These are phyloP conservation scores for Hysterangium stoloniferum DNA, from an alignment of 768 basidiomycete genomes.

Conservation along the genomic window DNA sequence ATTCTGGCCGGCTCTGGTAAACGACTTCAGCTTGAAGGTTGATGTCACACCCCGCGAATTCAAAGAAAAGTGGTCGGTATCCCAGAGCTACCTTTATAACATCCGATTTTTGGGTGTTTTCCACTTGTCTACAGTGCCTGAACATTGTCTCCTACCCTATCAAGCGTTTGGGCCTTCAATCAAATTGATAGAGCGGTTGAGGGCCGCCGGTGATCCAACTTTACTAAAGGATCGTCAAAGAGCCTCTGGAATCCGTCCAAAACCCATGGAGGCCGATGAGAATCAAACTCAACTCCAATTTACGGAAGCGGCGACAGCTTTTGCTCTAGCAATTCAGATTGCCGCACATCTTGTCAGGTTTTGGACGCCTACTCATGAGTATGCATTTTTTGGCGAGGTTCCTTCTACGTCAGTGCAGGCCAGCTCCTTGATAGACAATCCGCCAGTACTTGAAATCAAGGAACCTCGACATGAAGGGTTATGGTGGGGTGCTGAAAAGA, in stretches of 20 bases:
- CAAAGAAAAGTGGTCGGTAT: conserved; percentile 45
- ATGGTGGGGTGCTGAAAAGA: conserved; percentile 87
- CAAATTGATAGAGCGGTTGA: conserved; percentile 17
- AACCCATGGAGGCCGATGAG: conserved; percentile 20
- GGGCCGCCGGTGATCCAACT: background rate
- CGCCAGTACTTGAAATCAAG: background rate
- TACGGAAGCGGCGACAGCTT: conserved; percentile 50
- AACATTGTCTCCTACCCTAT: conserved; percentile 63
- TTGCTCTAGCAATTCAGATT: conserved; percentile 65
- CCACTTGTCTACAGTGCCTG: conserved; percentile 40
- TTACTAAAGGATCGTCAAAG: conserved; percentile 18
- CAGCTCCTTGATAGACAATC: background rate
- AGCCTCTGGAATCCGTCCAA: conserved; percentile 47
- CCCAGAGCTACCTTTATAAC: conserved; percentile 57
- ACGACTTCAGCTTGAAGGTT: conserved; percentile 45
- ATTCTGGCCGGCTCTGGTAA: conserved; percentile 70
- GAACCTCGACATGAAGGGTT: conserved; percentile 61
- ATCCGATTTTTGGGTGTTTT: conserved; percentile 58
- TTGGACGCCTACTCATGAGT: conserved; percentile 72
- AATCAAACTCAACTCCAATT: conserved; percentile 28
- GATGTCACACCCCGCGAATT: conserved; percentile 28
- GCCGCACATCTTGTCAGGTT: conserved; percentile 51
- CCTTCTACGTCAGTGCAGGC: conserved; percentile 33
- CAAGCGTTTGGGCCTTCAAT: conserved; percentile 54
- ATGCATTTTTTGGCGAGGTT: conserved; percentile 29